Evolutionary conservation across 768 basidiomycete genomes (phyloP).

Genomic region (Polyporus arcularius): DNA sequence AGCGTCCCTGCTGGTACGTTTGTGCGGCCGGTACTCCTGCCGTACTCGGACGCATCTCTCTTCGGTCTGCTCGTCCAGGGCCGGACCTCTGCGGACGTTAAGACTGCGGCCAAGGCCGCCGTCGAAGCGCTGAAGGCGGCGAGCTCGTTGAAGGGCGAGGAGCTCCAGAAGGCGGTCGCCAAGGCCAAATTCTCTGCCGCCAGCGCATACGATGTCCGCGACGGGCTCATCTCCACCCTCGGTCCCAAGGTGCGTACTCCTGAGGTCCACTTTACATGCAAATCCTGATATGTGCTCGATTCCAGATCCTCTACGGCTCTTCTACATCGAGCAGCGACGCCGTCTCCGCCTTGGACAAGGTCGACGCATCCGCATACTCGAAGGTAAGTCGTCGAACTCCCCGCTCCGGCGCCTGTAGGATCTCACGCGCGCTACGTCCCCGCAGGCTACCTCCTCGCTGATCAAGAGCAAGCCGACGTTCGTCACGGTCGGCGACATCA

Average conservation of each 20-base stretch:
- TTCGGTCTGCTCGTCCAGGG: slow-evolving; percentile 84
- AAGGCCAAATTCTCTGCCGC: slow-evolving; percentile 90
- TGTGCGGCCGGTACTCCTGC: slow-evolving; percentile 75
- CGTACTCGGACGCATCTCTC: slow-evolving; percentile 91
- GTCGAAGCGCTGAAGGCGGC: slow-evolving; percentile 63
- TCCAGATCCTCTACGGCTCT: slow-evolving; percentile 64
- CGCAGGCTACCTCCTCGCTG: slow-evolving; percentile 64
- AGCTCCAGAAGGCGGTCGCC: slow-evolving; percentile 77
- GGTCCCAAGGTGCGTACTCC: slow-evolving; percentile 58
- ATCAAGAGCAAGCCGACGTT: slow-evolving; percentile 80
- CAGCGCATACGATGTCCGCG: slow-evolving; percentile 63
- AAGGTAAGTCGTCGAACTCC: slow-evolving; percentile 50
- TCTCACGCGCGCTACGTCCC: not conserved
- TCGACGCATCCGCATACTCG: slow-evolving; percentile 64
- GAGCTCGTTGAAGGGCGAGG: slow-evolving; percentile 51
- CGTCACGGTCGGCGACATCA: slow-evolving; percentile 81
- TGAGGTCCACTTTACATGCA: not conserved
- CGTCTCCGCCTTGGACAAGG: slow-evolving; percentile 69
- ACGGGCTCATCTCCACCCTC: slow-evolving; percentile 61
- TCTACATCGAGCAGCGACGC: slow-evolving; percentile 59
- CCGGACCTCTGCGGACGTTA: slow-evolving; percentile 59
- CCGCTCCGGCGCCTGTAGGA: not conserved
- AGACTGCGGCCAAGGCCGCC: slow-evolving; percentile 67
- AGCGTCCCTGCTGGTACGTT: slow-evolving; percentile 58
- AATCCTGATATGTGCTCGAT: not conserved